Conservation (phyloP, 805 yeast species). For the Lachancea nothofagi region DNA sequence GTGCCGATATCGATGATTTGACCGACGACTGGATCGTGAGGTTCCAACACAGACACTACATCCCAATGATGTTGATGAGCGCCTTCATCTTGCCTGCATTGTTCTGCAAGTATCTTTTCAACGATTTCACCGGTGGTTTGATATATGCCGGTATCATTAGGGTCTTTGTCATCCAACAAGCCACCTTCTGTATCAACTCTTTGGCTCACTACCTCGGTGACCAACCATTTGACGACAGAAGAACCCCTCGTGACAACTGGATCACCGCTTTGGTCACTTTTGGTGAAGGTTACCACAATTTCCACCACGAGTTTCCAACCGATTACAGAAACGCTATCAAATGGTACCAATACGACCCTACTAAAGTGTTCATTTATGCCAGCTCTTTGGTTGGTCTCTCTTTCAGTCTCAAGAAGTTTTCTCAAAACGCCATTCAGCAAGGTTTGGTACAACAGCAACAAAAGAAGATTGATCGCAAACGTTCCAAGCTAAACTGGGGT, state of each 20-base stretch:
- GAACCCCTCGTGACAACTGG: conserved; percentile 82
- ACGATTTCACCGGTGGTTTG: conserved; percentile 67
- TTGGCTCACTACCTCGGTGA: conserved; percentile 82
- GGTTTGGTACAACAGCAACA: conserved; percentile 79
- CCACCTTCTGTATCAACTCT: conserved; percentile 81
- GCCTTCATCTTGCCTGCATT: conserved; percentile 60
- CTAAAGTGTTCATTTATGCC: conserved; percentile 56
- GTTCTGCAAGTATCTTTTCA: conserved; percentile 49
- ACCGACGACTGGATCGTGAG: conserved; percentile 73
- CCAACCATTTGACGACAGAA: conserved; percentile 81
- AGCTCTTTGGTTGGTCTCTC: conserved; percentile 64
- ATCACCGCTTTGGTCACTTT: conserved; percentile 77
- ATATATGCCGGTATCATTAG: conserved; percentile 70
- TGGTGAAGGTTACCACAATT: conserved; percentile 87
- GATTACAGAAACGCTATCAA: conserved; percentile 83
- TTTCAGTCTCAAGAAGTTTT: conserved; percentile 66
- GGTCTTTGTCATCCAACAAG: conserved; percentile 71
- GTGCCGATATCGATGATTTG: conserved; percentile 78
- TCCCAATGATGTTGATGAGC: conserved; percentile 52
- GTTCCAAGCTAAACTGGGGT: conserved; percentile 69
- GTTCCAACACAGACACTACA: conserved; percentile 76
- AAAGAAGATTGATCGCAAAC: conserved; percentile 64
- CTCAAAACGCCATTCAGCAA: conserved; percentile 77
- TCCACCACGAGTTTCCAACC: conserved; percentile 86
- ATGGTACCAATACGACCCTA: conserved; percentile 87